Base-by-base conservation (phyloP, 139 green algal species). In the Chlamydomonas sp. region DNA sequence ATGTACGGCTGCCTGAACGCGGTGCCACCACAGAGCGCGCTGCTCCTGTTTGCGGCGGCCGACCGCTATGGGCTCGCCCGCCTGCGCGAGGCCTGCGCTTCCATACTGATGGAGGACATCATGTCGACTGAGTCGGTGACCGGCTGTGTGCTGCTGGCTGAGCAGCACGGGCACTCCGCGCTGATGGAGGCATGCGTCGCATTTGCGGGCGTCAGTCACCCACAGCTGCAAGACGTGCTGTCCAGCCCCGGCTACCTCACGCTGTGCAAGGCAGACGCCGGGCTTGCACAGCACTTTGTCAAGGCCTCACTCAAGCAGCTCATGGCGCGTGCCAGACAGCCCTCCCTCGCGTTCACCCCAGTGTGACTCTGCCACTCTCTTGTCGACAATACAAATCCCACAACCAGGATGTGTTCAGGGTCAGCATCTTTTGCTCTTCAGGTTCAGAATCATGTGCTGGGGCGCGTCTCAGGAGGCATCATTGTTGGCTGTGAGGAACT, bases 1-100 rank as follows among this genome's bases (percentile, higher is more conserved):
- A 69, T 75, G 58, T 75, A 75, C 4, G 57, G 69, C 26, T 69
- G 69, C 39, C 58, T 75, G 22, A 33, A 59, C 24, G 24, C 13
- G 5, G 48, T 75, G 2, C 58, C 69, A 22, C 54, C 29, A 2
- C 58, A 69, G 3, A 24, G 31, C 24, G 58, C 69, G 13, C 34
- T 49, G 16, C 69, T 63, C 37, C 69, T 75, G 24, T 75, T 75
- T 39, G 61, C 26, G 24, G 69, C 69, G 3, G 33, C 30, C 34
- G 24, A 69, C 58, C 68, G 69, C 37, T 75, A 75, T 49, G 58
- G 57, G 35, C 34, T 75, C n/a, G 16, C 58, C 34, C 35, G 28
- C 3, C 58, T 75, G 34, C 36, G 37, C 22, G 36, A 48, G n/a
- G 69, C 58, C 16, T 75, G 69, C 48, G 30, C 59, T 1, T 4